phyloP scores from a whole-genome alignment of 2,329 filamentous ascomycete species.

The Fusarium nisikadoi region DNA sequence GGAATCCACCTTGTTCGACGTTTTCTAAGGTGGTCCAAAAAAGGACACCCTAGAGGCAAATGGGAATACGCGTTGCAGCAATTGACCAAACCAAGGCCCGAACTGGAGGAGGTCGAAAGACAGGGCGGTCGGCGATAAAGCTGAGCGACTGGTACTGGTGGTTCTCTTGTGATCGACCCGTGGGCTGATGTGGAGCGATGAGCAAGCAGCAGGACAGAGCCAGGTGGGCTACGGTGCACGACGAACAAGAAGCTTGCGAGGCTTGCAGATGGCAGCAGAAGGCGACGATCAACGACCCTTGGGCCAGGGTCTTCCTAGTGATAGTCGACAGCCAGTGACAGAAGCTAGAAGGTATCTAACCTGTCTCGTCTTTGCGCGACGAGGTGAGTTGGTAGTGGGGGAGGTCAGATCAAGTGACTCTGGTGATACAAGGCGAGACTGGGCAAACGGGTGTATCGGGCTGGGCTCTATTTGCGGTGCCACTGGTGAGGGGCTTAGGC shows the following conservation, averaged over 20 bases:
- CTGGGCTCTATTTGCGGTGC: constrained; percentile 22
- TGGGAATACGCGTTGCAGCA: constrained; percentile 38
- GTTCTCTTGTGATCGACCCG: constrained; percentile 42
- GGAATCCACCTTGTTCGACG: constrained; percentile 71
- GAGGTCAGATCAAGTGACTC: constrained; percentile 18
- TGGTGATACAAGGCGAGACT: constrained; percentile 23
- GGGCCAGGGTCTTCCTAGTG: constrained; percentile 39
- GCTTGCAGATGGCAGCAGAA: constrained; percentile 37
- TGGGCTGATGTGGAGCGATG: constrained; percentile 46
- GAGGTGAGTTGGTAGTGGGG: constrained; percentile 35
- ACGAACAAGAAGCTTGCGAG: constrained; percentile 28
- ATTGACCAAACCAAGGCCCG: constrained; percentile 34
- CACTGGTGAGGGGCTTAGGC: constrained; percentile 42
- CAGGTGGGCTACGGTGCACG: constrained; percentile 32
- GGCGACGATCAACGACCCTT: constrained; percentile 42
- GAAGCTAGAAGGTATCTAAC: constrained; percentile 15
- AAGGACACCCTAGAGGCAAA: constrained; percentile 50
- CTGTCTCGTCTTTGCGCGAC: constrained; percentile 24
- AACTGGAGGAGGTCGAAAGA: constrained; percentile 29
- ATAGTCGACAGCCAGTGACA: background rate
- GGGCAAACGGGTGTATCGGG: constrained; percentile 26
- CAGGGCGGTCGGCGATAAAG: constrained; percentile 38
- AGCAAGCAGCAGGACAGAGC: constrained; percentile 24
- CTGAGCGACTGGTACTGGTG: constrained; percentile 34
- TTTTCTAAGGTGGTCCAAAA: constrained; percentile 49